Percentiles rank a stretch among this genome's conserved stretches.
These are phyloP conservation scores for Leccinum longicurvipes DNA, from an alignment of 768 basidiomycete genomes.

Conservation along the genomic window DNA sequence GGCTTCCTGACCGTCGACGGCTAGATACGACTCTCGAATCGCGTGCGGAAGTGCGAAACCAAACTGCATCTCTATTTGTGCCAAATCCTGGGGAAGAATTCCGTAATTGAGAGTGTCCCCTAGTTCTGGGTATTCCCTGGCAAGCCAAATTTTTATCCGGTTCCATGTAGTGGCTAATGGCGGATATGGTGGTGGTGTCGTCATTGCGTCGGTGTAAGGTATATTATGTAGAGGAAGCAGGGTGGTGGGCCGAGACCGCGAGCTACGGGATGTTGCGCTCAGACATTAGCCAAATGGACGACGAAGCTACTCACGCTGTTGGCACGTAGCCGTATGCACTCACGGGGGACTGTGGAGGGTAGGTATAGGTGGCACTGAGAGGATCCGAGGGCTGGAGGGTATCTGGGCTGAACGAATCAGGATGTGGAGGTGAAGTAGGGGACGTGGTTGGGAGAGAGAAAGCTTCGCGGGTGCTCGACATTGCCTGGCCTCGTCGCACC, in stretches of 20 bases:
- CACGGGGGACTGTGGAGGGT: conserved; percentile 63
- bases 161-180: conserved; percentile 81
- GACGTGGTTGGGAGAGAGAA: conserved; percentile 81
- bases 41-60: conserved; percentile 80
- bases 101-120: conserved; percentile 95
- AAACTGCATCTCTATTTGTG: conserved; percentile 79
- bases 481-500: conserved; percentile 57
- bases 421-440: conserved; percentile 50
- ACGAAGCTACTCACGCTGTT: conserved; percentile 42
- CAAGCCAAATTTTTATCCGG: conserved; percentile 79
- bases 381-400: conserved; percentile 49
- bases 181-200: conserved; percentile 55
- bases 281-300: conserved; percentile 5
- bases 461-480: conserved; percentile 81
- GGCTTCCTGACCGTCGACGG: conserved; percentile 91
- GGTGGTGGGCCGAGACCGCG: conserved; percentile 47
- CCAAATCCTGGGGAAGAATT: conserved; percentile 74
- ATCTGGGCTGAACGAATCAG: conserved; percentile 59
- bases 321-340: conserved; percentile 59
- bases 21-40: conserved; percentile 87
- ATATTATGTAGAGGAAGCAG: conserved; percentile 69
- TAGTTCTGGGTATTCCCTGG: conserved; percentile 86
- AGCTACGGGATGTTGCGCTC: conserved; percentile 21
- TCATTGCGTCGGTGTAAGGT: conserved; percentile 38
- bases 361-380: conserved; percentile 60